A percentile compares a stretch with the other conserved stretches of the same genome.
Evolutionary conservation across 176 grass and related monocot species (phyloP).

Genomic region (Tuctoria greenei): DNA sequence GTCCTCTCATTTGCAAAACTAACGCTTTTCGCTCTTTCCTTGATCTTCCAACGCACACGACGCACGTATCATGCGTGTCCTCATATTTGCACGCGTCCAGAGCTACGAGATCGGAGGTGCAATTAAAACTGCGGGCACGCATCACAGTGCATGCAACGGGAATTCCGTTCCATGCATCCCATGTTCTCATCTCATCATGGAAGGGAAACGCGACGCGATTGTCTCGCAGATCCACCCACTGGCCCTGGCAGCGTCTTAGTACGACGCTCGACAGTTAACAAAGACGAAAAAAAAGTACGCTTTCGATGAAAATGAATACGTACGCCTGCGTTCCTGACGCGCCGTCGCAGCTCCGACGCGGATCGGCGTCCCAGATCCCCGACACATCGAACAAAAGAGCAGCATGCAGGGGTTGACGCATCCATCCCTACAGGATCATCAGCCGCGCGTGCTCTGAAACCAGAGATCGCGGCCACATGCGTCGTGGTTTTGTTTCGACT

Average conservation of each 20-base stretch:
- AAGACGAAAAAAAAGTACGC: too few species aligned
- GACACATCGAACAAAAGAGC: conserved; percentile 24
- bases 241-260: neutral
- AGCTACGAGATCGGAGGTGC: neutral
- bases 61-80: neutral
- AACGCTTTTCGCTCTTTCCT: neutral
- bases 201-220: too few species aligned
- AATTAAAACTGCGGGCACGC: neutral
- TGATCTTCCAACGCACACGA: neutral
- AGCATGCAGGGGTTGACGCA: neutral
- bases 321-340: neutral
- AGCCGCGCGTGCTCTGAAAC: neutral
- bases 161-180: neutral
- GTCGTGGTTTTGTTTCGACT: too few species aligned
- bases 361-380: neutral
- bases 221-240: too few species aligned
- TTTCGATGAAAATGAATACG: neutral
- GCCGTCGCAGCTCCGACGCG: conserved; percentile 1
- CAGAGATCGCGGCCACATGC: conserved; percentile 6
- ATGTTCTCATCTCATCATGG: neutral
- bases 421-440: neutral
- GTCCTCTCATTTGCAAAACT: too few species aligned
- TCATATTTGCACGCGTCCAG: too few species aligned
- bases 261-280: neutral
- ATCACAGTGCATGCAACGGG: neutral